Evolutionary conservation across 768 basidiomycete species (phyloP).

Genomic region (Xerocomellus dryophilus): DNA sequence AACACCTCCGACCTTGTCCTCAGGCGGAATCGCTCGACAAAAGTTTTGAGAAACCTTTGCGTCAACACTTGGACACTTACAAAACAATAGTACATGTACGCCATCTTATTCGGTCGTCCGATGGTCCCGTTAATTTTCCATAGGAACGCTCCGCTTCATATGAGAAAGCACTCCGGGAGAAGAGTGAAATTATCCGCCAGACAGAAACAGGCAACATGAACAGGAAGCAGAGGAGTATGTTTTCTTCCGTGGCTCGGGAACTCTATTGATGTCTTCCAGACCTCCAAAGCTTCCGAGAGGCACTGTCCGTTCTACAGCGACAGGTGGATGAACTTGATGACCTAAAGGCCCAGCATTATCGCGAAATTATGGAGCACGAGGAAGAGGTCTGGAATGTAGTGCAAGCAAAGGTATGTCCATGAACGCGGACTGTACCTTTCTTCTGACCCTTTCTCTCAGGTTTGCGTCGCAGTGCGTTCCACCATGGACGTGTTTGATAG

Average conservation of each 20-base stretch:
- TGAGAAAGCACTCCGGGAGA: conserved; percentile 77
- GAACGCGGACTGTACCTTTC: background rate
- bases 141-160: conserved; percentile 85
- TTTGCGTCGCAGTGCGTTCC: conserved; percentile 81
- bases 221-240: conserved; percentile 79
- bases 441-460: conserved; percentile 38
- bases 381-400: conserved; percentile 95
- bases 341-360: conserved; percentile 81
- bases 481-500: conserved; percentile 91
- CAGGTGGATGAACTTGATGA: conserved; percentile 92
- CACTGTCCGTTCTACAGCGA: conserved; percentile 72
- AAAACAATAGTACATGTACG: conserved; percentile 66
- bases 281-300: conserved; percentile 83
- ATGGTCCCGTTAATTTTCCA: conserved; percentile 6
- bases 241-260: conserved; percentile 8
- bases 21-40: conserved; percentile 85
- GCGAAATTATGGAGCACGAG: conserved; percentile 87
- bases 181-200: conserved; percentile 78
- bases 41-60: conserved; percentile 84
- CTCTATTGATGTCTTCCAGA: conserved; percentile 45
- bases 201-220: conserved; percentile 86
- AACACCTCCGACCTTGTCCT: conserved; percentile 4
- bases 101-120: conserved; percentile 1
- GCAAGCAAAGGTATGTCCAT: conserved; percentile 63
- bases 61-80: conserved; percentile 82